Evolutionary conservation across 2,329 filamentous ascomycete species (phyloP), one percentile per base, ranked within the genome.

Genomic region (Plenodomus biglobosus): DNA sequence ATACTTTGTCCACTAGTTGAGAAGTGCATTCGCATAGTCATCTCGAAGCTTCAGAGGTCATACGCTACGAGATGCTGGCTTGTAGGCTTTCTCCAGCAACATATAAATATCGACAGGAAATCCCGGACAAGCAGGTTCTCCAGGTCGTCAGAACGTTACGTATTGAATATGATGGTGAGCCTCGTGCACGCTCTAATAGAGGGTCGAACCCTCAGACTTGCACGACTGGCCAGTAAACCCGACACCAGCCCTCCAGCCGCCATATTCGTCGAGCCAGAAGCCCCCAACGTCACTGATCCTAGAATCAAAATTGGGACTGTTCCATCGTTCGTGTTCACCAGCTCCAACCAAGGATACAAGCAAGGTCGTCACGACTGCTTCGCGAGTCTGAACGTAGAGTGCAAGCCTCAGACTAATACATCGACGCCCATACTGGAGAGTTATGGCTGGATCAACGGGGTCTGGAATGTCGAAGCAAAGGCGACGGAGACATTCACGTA

Each of bases 361-460:
- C 40, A 20, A 3, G 43, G 46, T 15, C 36, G 46, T 8, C 45
- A 48, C 19, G 53, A 60, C 34, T 43, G 47, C 17, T 32, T 55
- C 7, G 48, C 50, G 34, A 52, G 53, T 16, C 38, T 60, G n/a
- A 47, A 51, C 19, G 53, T 60, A 7, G 38, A 24, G n/a, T 11
- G 21, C 19, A 15, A 20, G 6, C 10, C 5, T 3, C 24, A n/a
- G 21, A n/a, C n/a, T n/a, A n/a, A 11, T 19, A 8, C 15, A 37
- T 16, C 15, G 17, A 19, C n/a, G 20, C 11, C 37, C n/a, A 20
- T 19, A 17, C 18, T 58, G 42, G 40, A 17, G 16, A 55, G 35
- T n/a, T 37, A 36, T 44, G 47, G 46, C 3, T 60, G 57, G 55
- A 42, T 58, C 19, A 58, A 60, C 34, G 55, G 57, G 3, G 46